These are phyloP conservation scores for Annulohypoxylon moriforme DNA, from an alignment of 495 filamentous ascomycete species.

Conservation along the genomic window DNA sequence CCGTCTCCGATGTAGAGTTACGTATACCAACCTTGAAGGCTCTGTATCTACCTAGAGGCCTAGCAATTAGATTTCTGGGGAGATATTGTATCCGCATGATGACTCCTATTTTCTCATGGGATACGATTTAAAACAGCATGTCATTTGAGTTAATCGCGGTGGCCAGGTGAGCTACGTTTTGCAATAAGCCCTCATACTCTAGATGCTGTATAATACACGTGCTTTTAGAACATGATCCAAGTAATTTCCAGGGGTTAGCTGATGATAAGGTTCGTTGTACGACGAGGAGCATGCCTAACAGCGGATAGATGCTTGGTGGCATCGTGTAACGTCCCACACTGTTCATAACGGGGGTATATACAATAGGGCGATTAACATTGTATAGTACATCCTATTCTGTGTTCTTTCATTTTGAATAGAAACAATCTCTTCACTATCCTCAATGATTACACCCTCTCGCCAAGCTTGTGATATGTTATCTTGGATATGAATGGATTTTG, in stretches of 20 bases:
- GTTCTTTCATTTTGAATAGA: neutral
- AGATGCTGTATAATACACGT: conserved; percentile 14
- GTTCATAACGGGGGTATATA: neutral
- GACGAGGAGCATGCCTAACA: conserved; percentile 15
- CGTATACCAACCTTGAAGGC: neutral
- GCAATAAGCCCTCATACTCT: conserved; percentile 11
- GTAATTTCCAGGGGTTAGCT: neutral
- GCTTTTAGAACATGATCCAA: conserved; percentile 1
- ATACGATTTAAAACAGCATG: neutral
- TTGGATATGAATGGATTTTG: neutral
- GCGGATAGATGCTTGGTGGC: conserved; percentile 1
- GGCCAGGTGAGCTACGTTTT: conserved; percentile 3
- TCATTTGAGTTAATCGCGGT: conserved; percentile 9
- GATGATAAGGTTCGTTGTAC: conserved; percentile 7
- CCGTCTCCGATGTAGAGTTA: conserved; percentile 24
- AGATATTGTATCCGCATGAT: neutral
- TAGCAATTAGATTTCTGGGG: neutral
- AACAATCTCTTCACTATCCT: neutral
- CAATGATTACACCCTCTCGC: neutral
- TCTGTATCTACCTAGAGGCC: neutral
- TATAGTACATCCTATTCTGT: neutral
- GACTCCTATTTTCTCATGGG: neutral
- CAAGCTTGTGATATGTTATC: neutral
- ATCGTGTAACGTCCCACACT: neutral
- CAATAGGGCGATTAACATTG: neutral